A percentile compares a stretch with the other conserved stretches of the same genome.
These are phyloP conservation scores for Colletotrichum salicis DNA, from an alignment of 2,329 filamentous ascomycete genomes.

Conservation along the genomic window DNA sequence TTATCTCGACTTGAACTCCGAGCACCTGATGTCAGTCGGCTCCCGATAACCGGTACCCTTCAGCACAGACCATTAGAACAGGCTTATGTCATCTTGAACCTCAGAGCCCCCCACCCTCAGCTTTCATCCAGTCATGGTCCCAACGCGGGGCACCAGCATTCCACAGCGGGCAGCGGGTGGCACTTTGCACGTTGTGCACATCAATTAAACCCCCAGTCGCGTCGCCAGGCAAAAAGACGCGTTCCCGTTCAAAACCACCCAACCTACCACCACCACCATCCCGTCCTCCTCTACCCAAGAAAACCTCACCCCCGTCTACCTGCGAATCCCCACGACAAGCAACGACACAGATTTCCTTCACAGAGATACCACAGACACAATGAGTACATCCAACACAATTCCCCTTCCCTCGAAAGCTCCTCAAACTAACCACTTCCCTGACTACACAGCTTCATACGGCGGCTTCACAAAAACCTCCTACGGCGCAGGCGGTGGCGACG, in stretches of 20 bases:
- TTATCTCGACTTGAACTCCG: neutral
- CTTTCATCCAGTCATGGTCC: neutral
- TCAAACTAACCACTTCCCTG: neutral
- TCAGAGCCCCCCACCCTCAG: neutral
- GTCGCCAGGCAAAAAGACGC: slow-evolving; percentile 30
- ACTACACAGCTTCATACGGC: slow-evolving; percentile 58
- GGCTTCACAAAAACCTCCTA: slow-evolving; percentile 53
- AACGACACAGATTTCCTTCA: neutral
- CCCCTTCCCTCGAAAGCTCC: neutral
- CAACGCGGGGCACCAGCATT: slow-evolving; percentile 21
- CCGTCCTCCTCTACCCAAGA: neutral
- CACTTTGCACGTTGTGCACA: neutral
- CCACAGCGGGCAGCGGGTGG: neutral
- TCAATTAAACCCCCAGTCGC: slow-evolving; percentile 33
- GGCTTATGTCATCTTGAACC: neutral
- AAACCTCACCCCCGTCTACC: neutral
- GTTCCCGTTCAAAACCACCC: slow-evolving; percentile 27
- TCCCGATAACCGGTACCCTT: neutral
- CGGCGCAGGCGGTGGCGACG: slow-evolving; percentile 66
- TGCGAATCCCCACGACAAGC: neutral
- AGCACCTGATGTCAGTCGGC: neutral
- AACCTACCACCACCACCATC: slow-evolving; percentile 8
- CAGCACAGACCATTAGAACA: neutral
- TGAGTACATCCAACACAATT: neutral
- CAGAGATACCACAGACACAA: neutral